These are phyloP conservation scores for Cytospora mali DNA, from an alignment of 2,329 filamentous ascomycete genomes.

Conservation along the genomic window DNA sequence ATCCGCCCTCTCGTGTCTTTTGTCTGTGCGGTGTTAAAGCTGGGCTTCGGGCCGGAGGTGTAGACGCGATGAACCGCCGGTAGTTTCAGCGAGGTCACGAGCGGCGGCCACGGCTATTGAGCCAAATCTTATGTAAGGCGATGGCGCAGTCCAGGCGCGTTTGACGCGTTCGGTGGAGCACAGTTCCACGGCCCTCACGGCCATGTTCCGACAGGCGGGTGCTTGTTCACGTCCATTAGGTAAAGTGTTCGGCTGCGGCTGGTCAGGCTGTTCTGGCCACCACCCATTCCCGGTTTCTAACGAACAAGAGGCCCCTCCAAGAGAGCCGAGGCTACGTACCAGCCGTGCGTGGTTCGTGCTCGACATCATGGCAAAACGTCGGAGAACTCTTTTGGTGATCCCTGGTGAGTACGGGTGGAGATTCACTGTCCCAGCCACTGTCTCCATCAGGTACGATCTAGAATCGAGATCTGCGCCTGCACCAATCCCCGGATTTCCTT, in stretches of 20 bases:
- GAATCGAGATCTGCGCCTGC: background rate
- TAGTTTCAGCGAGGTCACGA: background rate
- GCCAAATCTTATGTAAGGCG: background rate
- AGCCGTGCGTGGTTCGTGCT: too few species aligned
- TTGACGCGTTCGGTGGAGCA: background rate
- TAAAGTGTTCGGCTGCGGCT: background rate
- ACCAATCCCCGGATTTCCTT: background rate
- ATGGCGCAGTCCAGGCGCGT: background rate
- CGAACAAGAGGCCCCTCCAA: background rate
- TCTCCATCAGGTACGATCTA: background rate
- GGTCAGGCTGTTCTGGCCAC: background rate
- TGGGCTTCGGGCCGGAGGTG: background rate
- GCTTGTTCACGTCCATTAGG: background rate
- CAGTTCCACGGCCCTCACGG: background rate
- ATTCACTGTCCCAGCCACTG: background rate
- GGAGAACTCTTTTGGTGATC: background rate
- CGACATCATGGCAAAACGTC: too few species aligned
- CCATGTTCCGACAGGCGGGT: background rate
- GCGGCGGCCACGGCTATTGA: background rate
- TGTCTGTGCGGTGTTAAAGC: too few species aligned
- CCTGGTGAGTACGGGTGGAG: background rate
- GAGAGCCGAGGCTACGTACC: background rate
- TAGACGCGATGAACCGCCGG: background rate
- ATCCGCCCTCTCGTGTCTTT: background rate
- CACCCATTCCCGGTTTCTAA: background rate